A percentile compares a stretch with the other conserved stretches of the same genome.
phyloP scores from a whole-genome alignment of 2,329 filamentous ascomycete species.

The Clonostachys sp. region DNA sequence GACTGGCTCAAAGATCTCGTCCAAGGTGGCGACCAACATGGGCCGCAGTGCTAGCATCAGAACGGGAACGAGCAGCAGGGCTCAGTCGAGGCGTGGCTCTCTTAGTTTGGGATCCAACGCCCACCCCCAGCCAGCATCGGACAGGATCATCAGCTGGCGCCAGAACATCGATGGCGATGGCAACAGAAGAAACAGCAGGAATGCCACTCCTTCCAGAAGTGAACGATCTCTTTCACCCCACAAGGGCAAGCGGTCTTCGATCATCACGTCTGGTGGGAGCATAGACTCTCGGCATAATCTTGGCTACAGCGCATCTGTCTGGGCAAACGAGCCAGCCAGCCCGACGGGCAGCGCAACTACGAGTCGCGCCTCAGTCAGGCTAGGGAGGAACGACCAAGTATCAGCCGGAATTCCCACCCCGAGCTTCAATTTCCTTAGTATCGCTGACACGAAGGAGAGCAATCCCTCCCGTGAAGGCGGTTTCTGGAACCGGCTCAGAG shows the following conservation, averaged over 20 bases:
- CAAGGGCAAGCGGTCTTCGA: conserved; percentile 31
- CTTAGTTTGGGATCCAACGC: conserved; percentile 26
- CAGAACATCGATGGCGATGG: conserved; percentile 52
- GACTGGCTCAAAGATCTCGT: conserved; percentile 70
- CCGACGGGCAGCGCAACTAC: conserved; percentile 27
- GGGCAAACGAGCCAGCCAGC: conserved; percentile 20
- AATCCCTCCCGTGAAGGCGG: conserved; percentile 25
- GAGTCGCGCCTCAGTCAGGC: conserved; percentile 14
- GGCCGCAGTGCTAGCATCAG: conserved; percentile 52
- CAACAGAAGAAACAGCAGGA: conserved; percentile 22
- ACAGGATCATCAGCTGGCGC: conserved; percentile 86
- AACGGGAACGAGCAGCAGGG: conserved; percentile 46
- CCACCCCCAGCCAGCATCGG: conserved; percentile 39
- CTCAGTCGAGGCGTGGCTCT: conserved; percentile 49
- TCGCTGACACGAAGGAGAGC: conserved; percentile 25
- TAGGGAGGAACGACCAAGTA: conserved; percentile 5
- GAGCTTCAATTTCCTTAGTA: conserved; percentile 44
- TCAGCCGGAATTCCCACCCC: conserved; percentile 34
- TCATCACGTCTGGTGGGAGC: conserved; percentile 20
- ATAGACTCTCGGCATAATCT: conserved; percentile 19
- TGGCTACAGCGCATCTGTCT: conserved; percentile 27
- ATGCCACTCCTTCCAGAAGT: conserved; percentile 34
- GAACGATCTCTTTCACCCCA: conserved; percentile 53
- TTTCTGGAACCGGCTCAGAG: conserved; percentile 51
- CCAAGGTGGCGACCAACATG: conserved; percentile 57